Evolutionary conservation across 2,329 filamentous ascomycete genomes (phyloP), one percentile per base, ranked within the genome.

Genomic region (Scedosporium boydii): DNA sequence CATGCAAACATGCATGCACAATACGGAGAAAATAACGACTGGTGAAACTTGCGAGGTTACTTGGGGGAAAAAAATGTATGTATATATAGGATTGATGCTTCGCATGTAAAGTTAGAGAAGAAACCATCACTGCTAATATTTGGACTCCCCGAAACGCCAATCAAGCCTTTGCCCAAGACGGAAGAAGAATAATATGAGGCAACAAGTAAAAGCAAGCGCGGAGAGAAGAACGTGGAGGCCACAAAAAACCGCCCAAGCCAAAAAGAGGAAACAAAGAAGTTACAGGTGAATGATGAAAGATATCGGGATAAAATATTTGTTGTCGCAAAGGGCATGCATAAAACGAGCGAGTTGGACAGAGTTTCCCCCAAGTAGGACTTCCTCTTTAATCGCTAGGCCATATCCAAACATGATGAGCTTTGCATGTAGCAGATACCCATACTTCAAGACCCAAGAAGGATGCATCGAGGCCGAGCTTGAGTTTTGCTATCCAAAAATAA

Each of bases 111-210:
- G 29, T 34, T 34, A 34, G 59, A 42, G 61, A 64, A 61, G 55
- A 51, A 60, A 60, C 42, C 57, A 61, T 62, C 58, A 60, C 56
- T 55, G 42, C 62, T 63, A 62, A 56, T 64, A 62, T 61, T 61
- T 57, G 51, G 62, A 59, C 46, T 51, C 41, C 53, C 44, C 18
- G 21, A 38, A 58, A 58, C 44, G 61, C 61, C 55, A 58, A 59
- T 58, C 59, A 60, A 18, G 44, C 23, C 44, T n/a, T 23, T 53
- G 48, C 21, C 21, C 48, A 41, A 42, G 27, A 58, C 29, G 6
- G 29, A 34, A 21, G 26, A 58, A 16, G 29, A 57, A 21, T 26
- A 53, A 53, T 21, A 53, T 21, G n/a, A 53, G 44, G 18, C 44
- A 46, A 10, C 29, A 34, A 34, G 7, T 34, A 34, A 46, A 16